phyloP scores from a whole-genome alignment of 495 filamentous ascomycete genomes.

The Penicillium samsonianum region DNA sequence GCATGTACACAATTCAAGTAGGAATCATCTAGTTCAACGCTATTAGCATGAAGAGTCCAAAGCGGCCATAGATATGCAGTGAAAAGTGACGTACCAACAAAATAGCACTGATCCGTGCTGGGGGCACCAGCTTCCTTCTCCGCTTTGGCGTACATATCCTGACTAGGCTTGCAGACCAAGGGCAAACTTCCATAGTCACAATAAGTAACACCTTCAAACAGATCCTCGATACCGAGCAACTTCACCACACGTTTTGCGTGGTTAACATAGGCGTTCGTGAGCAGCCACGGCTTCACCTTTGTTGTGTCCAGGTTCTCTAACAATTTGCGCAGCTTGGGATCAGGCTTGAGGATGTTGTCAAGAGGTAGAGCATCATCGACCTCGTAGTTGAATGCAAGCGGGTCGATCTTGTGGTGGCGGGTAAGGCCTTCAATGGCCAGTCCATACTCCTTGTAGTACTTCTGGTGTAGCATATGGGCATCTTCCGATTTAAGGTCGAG shows the following conservation, averaged over 20 bases:
- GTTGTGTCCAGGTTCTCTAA: conserved; percentile 73
- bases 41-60: conserved; percentile 11
- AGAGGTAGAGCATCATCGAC: conserved; percentile 96
- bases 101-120: conserved; percentile 67
- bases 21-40: conserved; percentile 68
- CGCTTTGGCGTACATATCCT: conserved; percentile 81
- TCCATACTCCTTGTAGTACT: conserved; percentile 95
- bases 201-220: conserved; percentile 91
- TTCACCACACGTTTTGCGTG: conserved; percentile 82
- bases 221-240: conserved; percentile 77
- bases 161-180: conserved; percentile 82
- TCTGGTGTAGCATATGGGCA: conserved; percentile 76
- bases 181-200: conserved; percentile 75
- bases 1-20: conserved; percentile 71
- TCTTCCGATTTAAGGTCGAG: conserved; percentile 72
- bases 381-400: conserved; percentile 88
- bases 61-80: background rate
- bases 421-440: conserved; percentile 95
- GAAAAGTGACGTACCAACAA: conserved; percentile 69
- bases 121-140: conserved; percentile 62
- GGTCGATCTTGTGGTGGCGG: conserved; percentile 91
- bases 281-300: conserved; percentile 87
- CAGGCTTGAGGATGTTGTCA: conserved; percentile 75
- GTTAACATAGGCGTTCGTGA: conserved; percentile 94
- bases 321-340: conserved; percentile 70